Percentiles rank a stretch among this genome's conserved stretches.
These are phyloP conservation scores for Pythium aristosporum DNA, from an alignment of 352 stramenopile genomes.

Conservation along the genomic window DNA sequence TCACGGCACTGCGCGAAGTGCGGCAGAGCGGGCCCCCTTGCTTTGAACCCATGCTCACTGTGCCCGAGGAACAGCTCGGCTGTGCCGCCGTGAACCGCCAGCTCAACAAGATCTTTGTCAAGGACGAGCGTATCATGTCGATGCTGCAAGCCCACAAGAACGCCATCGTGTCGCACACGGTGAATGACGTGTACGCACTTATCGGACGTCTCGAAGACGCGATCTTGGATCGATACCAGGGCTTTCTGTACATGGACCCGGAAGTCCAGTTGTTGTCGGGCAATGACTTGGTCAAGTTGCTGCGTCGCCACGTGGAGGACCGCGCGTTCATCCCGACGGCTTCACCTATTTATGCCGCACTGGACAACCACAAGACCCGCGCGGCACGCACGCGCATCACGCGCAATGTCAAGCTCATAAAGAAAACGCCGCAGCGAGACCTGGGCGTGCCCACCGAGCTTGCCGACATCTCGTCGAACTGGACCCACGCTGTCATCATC, in stretches of 20 bases:
- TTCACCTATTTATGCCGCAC: conserved; percentile 46
- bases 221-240: conserved; percentile 68
- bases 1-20: conserved; percentile 56
- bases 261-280: conserved; percentile 65
- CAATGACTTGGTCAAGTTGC: conserved; percentile 72
- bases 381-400: conserved; percentile 31
- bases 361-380: conserved; percentile 47
- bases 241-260: conserved; percentile 58
- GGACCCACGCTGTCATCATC: conserved; percentile 49
- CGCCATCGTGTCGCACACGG: conserved; percentile 43
- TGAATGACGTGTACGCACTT: conserved; percentile 54
- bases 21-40: conserved; percentile 41
- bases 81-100: conserved; percentile 53
- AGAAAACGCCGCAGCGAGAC: conserved; percentile 47
- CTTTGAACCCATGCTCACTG: conserved; percentile 68
- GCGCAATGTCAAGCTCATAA: conserved; percentile 66
- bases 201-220: conserved; percentile 63
- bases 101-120: conserved; percentile 85
- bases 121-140: conserved; percentile 51
- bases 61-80: conserved; percentile 50
- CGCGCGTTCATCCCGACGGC: conserved; percentile 73
- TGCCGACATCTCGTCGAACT: conserved; percentile 47
- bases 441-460: conserved; percentile 71
- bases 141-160: conserved; percentile 54
- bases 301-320: conserved; percentile 78